Evolutionary conservation across 192 early-diverging fungal species (phyloP), one percentile per base, ranked within the genome.

Genomic region (Gaertneriomyces semiglobifer): DNA sequence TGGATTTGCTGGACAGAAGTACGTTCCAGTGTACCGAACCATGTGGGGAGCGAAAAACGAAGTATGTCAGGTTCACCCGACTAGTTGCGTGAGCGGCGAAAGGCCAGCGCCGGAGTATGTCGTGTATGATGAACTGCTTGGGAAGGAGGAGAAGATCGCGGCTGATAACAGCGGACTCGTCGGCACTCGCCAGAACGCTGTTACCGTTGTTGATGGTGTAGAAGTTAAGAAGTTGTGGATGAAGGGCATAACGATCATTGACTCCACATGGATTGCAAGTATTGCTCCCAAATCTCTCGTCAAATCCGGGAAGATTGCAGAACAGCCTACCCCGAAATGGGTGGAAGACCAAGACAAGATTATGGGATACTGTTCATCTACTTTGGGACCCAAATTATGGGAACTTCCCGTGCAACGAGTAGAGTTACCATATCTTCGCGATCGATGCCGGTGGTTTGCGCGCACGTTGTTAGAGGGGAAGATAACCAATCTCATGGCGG

Each of bases 211-310:
- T 77, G 58, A 87, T 84, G 5, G 77, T 63, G 57, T 81, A 77
- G 74, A 74, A 69, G 3, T 74, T 68, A 65, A 51, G n/a, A 69
- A 63, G n/a, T 72, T 86, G 51, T 86, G 80, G 79, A 73, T 90
- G 53, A 93, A 91, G 65, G 86, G 84, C 9, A 78, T 93, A 12
- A 95, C 94, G 0, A 68, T 74, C 0, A 85, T 95, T 42, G 81
- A 88, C 14, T 72, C 86, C n/a, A 79, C 81, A 66, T 96, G 94
- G 95, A 80, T 98, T 51, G 82, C 88, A 1, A 86, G 82, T 16
- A 77, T 94, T 50, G 91, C 86, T 53, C 74, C 78, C 3, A 86
- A 83, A 65, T 70, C 81, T n/a, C 75, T 96, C 56, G 86, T 87
- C 65, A 80, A 84, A 12, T 85, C 79, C 60, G 84, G 88, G 25